phyloP scores from a whole-genome alignment of 805 yeast genomes.

The Cyberlindnera maclurae region DNA sequence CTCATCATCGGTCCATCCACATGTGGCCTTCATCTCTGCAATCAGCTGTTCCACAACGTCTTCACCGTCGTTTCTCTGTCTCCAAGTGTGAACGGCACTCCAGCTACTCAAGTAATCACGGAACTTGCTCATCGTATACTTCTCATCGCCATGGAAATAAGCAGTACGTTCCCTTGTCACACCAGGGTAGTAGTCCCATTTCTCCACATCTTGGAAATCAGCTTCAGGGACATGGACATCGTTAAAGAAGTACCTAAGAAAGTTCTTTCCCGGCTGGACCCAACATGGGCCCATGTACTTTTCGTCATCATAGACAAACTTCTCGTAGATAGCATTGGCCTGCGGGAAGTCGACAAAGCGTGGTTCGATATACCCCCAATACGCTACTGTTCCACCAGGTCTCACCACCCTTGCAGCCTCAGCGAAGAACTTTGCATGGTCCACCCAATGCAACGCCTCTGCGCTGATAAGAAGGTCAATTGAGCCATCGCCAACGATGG shows the following conservation, averaged over 20 bases:
- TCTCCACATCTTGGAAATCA: conserved; percentile 34
- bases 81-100: conserved; percentile 61
- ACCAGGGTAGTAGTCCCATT: conserved; percentile 27
- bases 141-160: conserved; percentile 34
- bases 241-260: conserved; percentile 36
- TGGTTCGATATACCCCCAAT: conserved; percentile 71
- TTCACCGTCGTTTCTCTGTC: conserved; percentile 32
- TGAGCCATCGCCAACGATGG: conserved; percentile 20
- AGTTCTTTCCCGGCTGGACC: conserved; percentile 56
- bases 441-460: conserved; percentile 74
- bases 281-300: conserved; percentile 55
- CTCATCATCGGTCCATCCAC: conserved; percentile 40
- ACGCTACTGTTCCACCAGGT: conserved; percentile 57
- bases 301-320: conserved; percentile 42
- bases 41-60: conserved; percentile 45
- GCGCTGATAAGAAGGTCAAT: conserved; percentile 60
- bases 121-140: conserved; percentile 37
- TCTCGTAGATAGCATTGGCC: conserved; percentile 49
- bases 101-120: conserved; percentile 52
- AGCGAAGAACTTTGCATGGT: conserved; percentile 41
- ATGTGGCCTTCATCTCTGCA: conserved; percentile 32
- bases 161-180: conserved; percentile 20
- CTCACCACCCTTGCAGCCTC: conserved; percentile 44
- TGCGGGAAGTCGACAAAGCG: conserved; percentile 43
- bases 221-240: conserved; percentile 39